phyloP scores from a whole-genome alignment of 345 rosid genomes.

The Lepidium sativum region DNA sequence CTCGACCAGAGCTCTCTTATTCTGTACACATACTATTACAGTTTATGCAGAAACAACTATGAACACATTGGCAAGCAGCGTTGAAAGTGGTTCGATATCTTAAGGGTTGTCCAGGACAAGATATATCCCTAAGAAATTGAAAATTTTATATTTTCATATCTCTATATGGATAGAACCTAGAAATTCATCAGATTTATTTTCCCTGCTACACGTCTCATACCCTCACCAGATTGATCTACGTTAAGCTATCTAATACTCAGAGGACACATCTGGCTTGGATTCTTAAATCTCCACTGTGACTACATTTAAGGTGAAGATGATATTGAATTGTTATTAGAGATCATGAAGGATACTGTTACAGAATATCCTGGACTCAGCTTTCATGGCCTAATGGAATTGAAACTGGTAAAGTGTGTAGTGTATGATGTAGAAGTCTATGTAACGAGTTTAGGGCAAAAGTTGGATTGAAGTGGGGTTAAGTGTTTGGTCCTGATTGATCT shows the following conservation, averaged over 20 bases:
- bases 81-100: no score
- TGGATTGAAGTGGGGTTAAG: neutral
- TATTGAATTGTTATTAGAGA: slow-evolving; percentile 61
- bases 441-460: no score
- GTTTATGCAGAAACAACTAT: no score
- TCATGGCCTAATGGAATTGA: slow-evolving; percentile 19
- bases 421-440: neutral
- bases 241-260: neutral
- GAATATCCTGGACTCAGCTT: slow-evolving; percentile 14
- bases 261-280: neutral
- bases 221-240: slow-evolving; percentile 42
- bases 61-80: no score
- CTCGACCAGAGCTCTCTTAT: no score
- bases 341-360: slow-evolving; percentile 16
- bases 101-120: no score
- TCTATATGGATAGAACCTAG: no score
- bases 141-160: no score
- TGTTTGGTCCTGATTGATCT: neutral
- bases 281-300: neutral
- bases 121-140: no score
- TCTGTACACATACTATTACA: no score
- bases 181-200: no score
- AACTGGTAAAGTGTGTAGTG: slow-evolving; percentile 8
- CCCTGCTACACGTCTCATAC: slow-evolving; percentile 30
- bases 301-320: slow-evolving; percentile 51